phyloP scores from a whole-genome alignment of 495 filamentous ascomycete genomes.

The Hypoxylon rickii region DNA sequence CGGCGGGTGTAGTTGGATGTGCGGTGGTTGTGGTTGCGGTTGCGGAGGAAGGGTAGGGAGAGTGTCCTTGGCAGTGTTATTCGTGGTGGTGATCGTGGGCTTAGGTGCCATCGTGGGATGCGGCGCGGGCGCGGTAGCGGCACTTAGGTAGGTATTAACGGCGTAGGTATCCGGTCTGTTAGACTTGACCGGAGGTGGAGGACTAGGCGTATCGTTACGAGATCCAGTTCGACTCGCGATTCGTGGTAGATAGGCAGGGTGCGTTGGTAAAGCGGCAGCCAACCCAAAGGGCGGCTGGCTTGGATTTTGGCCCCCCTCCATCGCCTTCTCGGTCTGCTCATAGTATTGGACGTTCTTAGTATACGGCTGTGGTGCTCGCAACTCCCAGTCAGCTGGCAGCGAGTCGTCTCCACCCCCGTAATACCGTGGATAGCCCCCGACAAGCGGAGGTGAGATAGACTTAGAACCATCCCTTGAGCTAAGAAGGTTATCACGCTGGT shows the following conservation, averaged over 20 bases:
- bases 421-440: constrained; percentile 16
- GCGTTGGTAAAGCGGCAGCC: constrained; percentile 46
- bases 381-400: constrained; percentile 21
- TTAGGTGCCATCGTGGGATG: not conserved
- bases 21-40: constrained; percentile 10
- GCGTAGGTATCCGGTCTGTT: constrained; percentile 32
- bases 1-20: constrained; percentile 1
- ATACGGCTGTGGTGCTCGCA: constrained; percentile 29
- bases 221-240: constrained; percentile 39
- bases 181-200: constrained; percentile 20
- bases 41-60: constrained; percentile 2
- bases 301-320: constrained; percentile 6
- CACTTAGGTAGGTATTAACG: constrained; percentile 34
- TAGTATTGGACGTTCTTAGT: constrained; percentile 40
- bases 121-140: constrained; percentile 1
- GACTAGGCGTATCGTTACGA: constrained; percentile 22
- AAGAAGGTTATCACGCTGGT: constrained; percentile 10
- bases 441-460: constrained; percentile 25
- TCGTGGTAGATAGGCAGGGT: constrained; percentile 53
- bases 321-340: constrained; percentile 25
- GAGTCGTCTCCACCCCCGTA: not conserved
- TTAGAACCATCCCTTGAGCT: constrained; percentile 21
- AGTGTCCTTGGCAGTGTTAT: not conserved
- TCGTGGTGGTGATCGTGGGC: not conserved
- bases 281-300: constrained; percentile 8